Evolutionary conservation across 2,329 filamentous ascomycete genomes (phyloP).

Genomic region (Aspergillus candidus): DNA sequence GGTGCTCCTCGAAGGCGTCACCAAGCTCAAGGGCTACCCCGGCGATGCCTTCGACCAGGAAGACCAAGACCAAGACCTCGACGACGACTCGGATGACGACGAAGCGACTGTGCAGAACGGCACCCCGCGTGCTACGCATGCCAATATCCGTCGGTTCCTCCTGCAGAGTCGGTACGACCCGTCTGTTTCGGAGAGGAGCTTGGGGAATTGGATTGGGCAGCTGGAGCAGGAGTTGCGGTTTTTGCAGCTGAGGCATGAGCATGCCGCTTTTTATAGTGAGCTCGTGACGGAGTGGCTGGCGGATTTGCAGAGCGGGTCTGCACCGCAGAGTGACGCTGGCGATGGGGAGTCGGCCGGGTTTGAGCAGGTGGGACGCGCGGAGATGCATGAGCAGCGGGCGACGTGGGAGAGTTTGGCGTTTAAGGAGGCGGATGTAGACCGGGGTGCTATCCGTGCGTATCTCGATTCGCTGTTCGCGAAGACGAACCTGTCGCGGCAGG

Average conservation of each 20-base stretch:
- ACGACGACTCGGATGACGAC: constrained; percentile 9
- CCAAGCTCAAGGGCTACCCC: constrained; percentile 32
- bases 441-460: constrained; percentile 43
- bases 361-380: constrained; percentile 46
- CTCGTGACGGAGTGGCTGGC: constrained; percentile 52
- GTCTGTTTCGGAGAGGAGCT: constrained; percentile 43
- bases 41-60: constrained; percentile 32
- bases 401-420: constrained; percentile 56
- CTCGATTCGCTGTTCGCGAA: constrained; percentile 47
- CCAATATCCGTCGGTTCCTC: constrained; percentile 48
- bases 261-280: constrained; percentile 51
- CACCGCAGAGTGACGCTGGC: constrained; percentile 14
- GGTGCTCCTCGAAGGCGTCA: constrained; percentile 33
- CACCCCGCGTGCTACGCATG: constrained; percentile 23
- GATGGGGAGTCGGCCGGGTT: constrained; percentile 32
- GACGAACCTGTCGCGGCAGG: constrained; percentile 36
- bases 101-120: constrained; percentile 11
- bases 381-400: constrained; percentile 49
- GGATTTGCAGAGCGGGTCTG: constrained; percentile 23
- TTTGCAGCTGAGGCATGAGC: constrained; percentile 51
- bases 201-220: constrained; percentile 44
- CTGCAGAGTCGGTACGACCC: constrained; percentile 50
- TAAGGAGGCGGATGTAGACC: constrained; percentile 40
- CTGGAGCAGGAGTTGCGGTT: constrained; percentile 45
- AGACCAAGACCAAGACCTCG: constrained; percentile 26